A percentile compares a stretch with the other conserved stretches of the same genome.
Conservation (phyloP, 1,284 basidiomycete genomes). For the Tetrapyrgos nigripes region DNA sequence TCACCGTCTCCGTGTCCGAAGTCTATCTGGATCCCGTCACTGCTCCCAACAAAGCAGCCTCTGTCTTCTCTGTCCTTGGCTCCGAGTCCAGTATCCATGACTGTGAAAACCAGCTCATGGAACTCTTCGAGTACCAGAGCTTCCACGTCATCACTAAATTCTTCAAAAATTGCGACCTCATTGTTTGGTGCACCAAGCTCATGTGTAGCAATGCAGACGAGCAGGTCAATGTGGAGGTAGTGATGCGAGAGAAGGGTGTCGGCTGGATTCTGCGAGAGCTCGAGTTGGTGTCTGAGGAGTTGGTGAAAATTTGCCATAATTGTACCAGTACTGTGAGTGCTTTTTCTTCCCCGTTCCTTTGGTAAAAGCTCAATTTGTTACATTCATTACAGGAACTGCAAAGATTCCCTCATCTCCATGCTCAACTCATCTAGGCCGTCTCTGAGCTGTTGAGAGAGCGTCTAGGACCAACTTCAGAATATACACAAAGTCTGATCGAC, state of each 20-base stretch:
- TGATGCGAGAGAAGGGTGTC: constrained; percentile 95
- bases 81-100: no score
- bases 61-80: constrained; percentile 93
- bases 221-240: constrained; percentile 97
- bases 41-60: constrained; percentile 89
- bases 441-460: constrained; percentile 96
- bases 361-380: neutral
- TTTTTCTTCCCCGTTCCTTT: neutral
- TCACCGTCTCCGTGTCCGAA: no score
- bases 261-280: constrained; percentile 95
- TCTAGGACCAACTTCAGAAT: constrained; percentile 95
- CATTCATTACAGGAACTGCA: constrained; percentile 80
- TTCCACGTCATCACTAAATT: no score
- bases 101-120: no score
- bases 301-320: constrained; percentile 99
- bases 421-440: constrained; percentile 96
- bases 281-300: constrained; percentile 97
- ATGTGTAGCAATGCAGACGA: constrained; percentile 92
- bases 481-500: constrained; percentile 94
- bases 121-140: no score
- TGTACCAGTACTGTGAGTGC: constrained; percentile 84
- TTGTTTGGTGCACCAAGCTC: constrained; percentile 98
- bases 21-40: constrained; percentile 95
- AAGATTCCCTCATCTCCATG: constrained; percentile 93
- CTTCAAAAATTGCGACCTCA: constrained; percentile 94